Evolutionary conservation across 2,329 filamentous ascomycete species (phyloP), one percentile per base, ranked within the genome.

Genomic region (Leptographium wingfieldii): DNA sequence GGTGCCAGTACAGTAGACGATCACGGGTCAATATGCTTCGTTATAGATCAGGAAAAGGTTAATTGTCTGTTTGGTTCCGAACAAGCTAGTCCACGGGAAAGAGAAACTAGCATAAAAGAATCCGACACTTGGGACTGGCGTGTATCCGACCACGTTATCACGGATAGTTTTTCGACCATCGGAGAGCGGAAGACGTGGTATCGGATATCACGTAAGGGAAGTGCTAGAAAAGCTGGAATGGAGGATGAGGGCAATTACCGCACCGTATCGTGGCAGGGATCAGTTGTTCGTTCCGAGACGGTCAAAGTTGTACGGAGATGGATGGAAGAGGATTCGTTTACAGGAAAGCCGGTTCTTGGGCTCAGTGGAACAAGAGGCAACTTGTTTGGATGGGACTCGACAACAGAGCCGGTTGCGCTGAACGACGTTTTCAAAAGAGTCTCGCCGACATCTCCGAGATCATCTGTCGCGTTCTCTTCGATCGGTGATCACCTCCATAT

Each of bases 171-270:
- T 62, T 72, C 73, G 5, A 73, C 76, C 2, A 77, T 79, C 3
- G 78, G 79, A 2, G 78, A 86, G 68, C 81, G 84, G 56, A 85
- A 82, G 66, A 75, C 76, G 9, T 87, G 84, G 84, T 85, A 86
- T 64, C 80, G 82, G 25, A 70, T 86, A 22, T 85, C 84, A 9
- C 77, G 84, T 5, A 77, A 76, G 59, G 84, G 82, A 3, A 82
- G 83, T 0, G 76, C 78, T 65, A 75, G 81, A 6, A 80, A 79
- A 61, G 77, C 85, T 64, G 75, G 83, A 59, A 70, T 71, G 3
- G 64, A 61, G 14, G 77, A 83, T 54, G 80, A 83, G 56, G 81
- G 84, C 10, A 79, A 77, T 63, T 87, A 86, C 67, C 73, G 79
- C 22, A 76, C 79, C 10, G 75, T 84, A n/a, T 72, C 73, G 3